Evolutionary conservation across 257 asterid genomes (phyloP).

Genomic region (Anisodus tanguticus): DNA sequence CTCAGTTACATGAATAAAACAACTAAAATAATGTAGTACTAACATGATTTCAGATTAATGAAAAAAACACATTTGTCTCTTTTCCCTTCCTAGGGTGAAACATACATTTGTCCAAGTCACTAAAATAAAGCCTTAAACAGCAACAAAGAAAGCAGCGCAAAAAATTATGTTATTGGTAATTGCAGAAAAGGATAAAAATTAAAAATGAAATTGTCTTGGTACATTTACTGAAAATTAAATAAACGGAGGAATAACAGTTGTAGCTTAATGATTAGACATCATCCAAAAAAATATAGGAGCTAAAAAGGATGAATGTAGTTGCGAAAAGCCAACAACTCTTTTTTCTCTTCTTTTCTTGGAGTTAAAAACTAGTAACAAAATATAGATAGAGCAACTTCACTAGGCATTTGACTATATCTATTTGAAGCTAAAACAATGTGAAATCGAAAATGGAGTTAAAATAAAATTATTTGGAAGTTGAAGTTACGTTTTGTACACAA

Average conservation of each 20-base stretch:
- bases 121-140: neutral
- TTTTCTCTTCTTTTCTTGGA: neutral
- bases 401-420: neutral
- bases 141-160: neutral
- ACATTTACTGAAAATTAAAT: constrained; percentile 19
- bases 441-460: neutral
- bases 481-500: no score
- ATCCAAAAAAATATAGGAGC: no score
- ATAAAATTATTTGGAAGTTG: neutral
- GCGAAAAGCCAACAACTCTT: neutral
- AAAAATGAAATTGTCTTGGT: neutral
- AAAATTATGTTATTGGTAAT: neutral
- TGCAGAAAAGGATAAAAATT: neutral
- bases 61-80: neutral
- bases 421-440: neutral
- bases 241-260: neutral
- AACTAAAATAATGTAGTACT: neutral
- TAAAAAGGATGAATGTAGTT: no score
- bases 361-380: no score
- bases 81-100: neutral
- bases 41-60: neutral
- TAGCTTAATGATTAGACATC: constrained; percentile 8
- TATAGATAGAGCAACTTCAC: neutral
- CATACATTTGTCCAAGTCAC: neutral
- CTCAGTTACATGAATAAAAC: neutral